Evolutionary conservation across 225 moss, liverwort and hornwort genomes (phyloP), one percentile per base, ranked within the genome.

Genomic region (Bryum argenteum): DNA sequence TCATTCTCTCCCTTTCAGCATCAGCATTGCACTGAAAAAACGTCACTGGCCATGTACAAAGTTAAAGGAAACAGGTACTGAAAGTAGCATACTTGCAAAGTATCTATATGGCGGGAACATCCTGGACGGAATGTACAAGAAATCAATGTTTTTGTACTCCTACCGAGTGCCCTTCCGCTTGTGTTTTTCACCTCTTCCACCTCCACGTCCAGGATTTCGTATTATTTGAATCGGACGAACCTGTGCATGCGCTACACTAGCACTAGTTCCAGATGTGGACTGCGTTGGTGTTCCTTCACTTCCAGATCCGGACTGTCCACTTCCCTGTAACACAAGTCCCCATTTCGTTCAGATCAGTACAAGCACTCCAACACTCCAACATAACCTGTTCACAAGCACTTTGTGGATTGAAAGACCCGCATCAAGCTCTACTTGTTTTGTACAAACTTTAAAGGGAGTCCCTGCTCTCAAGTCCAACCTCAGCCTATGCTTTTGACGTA

Each of bases 131-230:
- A 42, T 18, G 52, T 8, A 17, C 54, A 58, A 58, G 3, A 33
- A 18, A 58, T 48, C 4, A 67, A 2, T 10, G 43, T 39, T n/a
- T 60, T 47, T 10, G 19, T 20, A 24, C 53, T 22, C 26, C 75
- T 83, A 86, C 59, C 97, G 83, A 72, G 82, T 77, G 20, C 64
- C 82, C 77, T 92, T 98, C 52, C 97, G 94, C 78, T 92, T 98
- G 2, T 78, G 92, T 69, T 98, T 98, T 70, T 98, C 97, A 50
- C 88, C 88, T 58, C 97, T 86, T 51, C 97, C 94, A 8, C 86
- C 87, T 24, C 96, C 96, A 19, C 94, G 90, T 5, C 94, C 92
- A 40, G 90, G 84, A 83, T 54, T 79, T 22, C 94, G 81, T 38
- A 94, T 87, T 11, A 94, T 77, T 79, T 94, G 90, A 87, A 94